Conservation (phyloP, 1,139 yeast species). For the Sporopachydermia cereana region DNA sequence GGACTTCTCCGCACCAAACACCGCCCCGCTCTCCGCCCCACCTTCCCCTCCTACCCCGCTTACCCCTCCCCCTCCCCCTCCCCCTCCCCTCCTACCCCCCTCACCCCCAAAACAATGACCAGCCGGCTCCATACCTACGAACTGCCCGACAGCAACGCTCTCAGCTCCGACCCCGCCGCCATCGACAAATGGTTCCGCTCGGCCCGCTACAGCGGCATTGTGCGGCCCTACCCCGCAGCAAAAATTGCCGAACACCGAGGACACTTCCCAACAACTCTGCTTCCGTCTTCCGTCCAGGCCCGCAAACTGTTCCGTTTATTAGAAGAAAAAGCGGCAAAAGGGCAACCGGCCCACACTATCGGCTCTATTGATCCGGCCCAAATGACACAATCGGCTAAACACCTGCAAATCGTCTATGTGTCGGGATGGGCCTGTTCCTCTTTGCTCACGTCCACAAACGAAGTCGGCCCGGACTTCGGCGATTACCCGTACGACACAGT, state of each 20-base stretch:
- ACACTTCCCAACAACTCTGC: conserved; percentile 32
- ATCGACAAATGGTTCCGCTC: conserved; percentile 41
- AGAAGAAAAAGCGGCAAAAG: conserved; percentile 29
- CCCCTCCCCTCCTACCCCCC: too few relatives aligned
- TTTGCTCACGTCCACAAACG: conserved; percentile 43
- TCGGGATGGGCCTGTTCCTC: conserved; percentile 54
- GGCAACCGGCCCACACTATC: conserved; percentile 41
- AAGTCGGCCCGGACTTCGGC: conserved; percentile 50
- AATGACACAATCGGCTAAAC: conserved; percentile 44
- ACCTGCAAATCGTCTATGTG: conserved; percentile 44
- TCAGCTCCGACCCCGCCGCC: conserved; percentile 13
- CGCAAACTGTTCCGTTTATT: conserved; percentile 37
- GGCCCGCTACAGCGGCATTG: conserved; percentile 36
- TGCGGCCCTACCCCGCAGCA: conserved; percentile 41
- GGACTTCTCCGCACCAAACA: too few relatives aligned
- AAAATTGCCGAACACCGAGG: conserved; percentile 46
- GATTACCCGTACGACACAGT: conserved; percentile 59
- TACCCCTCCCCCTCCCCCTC: too few relatives aligned
- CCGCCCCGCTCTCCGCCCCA: too few relatives aligned
- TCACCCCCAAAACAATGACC: not conserved
- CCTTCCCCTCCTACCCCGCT: too few relatives aligned
- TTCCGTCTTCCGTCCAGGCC: conserved; percentile 42
- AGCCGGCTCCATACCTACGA: conserved; percentile 1
- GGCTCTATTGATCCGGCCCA: conserved; percentile 57
- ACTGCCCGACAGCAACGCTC: conserved; percentile 3